Conservation (phyloP, 108 stramenopile genomes). For the Nitzschia sp. region DNA sequence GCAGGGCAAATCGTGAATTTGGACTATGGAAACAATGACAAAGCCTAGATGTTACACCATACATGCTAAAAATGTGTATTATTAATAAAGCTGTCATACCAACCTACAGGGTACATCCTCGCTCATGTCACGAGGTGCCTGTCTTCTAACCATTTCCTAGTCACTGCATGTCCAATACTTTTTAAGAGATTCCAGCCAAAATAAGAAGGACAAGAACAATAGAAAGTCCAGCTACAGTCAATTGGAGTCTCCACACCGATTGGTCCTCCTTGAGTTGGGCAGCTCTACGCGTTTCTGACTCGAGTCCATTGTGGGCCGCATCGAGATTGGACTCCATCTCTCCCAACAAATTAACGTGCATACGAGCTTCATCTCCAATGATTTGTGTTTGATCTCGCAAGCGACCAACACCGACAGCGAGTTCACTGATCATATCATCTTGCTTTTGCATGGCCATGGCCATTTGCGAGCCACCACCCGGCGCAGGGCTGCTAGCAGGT, state of each 20-base stretch:
- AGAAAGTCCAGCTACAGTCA: constrained; percentile 73
- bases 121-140: no score
- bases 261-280: constrained; percentile 73
- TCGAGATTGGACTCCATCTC: constrained; percentile 90
- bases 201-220: constrained; percentile 78
- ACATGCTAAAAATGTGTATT: no score
- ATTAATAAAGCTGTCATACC: no score
- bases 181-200: constrained; percentile 63
- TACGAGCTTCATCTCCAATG: constrained; percentile 82
- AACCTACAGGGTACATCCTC: no score
- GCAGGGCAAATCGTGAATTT: no score
- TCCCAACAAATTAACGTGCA: constrained; percentile 82
- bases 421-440: constrained; percentile 90
- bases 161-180: not conserved
- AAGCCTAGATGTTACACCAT: no score
- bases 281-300: constrained; percentile 79
- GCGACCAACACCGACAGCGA: constrained; percentile 81
- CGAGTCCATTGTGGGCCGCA: constrained; percentile 73
- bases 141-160: no score
- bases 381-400: constrained; percentile 78
- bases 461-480: constrained; percentile 30
- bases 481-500: not conserved
- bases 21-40: no score
- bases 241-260: constrained; percentile 80
- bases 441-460: constrained; percentile 72